Conservation (phyloP, 2,329 filamentous ascomycete genomes). For the Xylariaceae sp. region DNA sequence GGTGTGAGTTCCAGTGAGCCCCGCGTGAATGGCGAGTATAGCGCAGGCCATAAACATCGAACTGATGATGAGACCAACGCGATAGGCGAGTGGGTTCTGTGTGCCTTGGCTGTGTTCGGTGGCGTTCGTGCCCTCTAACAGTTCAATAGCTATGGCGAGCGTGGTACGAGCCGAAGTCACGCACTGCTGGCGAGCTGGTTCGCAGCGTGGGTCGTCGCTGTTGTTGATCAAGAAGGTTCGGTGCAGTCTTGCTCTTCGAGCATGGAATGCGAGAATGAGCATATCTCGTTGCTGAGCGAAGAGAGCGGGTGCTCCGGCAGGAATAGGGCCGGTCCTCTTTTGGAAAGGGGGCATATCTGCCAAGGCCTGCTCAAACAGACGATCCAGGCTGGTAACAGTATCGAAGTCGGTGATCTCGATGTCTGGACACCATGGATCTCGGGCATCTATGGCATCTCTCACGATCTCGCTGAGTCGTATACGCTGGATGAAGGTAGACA, state of each 20-base stretch:
- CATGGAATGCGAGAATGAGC: constrained; percentile 22
- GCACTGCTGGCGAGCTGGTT: constrained; percentile 21
- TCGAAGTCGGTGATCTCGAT: constrained; percentile 32
- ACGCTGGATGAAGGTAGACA: constrained; percentile 39
- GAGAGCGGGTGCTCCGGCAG: constrained; percentile 10
- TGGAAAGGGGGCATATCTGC: constrained; percentile 20
- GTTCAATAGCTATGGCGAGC: constrained; percentile 17
- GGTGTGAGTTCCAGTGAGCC: background rate
- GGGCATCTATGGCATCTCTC: constrained; percentile 35
- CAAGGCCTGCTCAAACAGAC: constrained; percentile 22
- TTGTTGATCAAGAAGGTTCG: constrained; percentile 27
- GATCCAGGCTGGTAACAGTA: constrained; percentile 34
- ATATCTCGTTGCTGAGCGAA: constrained; percentile 22
- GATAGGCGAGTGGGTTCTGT: constrained; percentile 9
- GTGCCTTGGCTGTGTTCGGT: background rate
- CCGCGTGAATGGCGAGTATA: constrained; percentile 19
- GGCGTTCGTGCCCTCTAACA: constrained; percentile 15
- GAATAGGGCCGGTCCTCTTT: constrained; percentile 11
- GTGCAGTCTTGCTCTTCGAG: constrained; percentile 26
- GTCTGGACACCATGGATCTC: constrained; percentile 12
- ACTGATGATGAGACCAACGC: constrained; percentile 23
- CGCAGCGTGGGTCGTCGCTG: constrained; percentile 12
- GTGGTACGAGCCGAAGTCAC: constrained; percentile 25
- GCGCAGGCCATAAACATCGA: constrained; percentile 24
- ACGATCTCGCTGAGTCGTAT: constrained; percentile 37